Evolutionary conservation across 176 grass and related monocot genomes (phyloP).

Genomic region (Oryza brachyantha): DNA sequence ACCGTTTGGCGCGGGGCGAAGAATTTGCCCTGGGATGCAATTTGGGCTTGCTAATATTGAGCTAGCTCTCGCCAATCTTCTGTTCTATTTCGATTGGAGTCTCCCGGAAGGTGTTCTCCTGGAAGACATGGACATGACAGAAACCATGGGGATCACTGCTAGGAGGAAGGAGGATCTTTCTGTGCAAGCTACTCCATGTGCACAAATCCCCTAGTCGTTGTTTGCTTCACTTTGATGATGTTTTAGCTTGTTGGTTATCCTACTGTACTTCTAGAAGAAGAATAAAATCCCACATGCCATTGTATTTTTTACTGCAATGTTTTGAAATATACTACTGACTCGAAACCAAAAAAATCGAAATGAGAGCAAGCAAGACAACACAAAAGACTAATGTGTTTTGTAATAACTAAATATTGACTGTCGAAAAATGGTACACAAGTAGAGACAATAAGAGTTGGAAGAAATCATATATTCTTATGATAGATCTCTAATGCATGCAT

Average conservation of each 20-base stretch:
- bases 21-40: background rate
- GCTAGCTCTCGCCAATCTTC: background rate
- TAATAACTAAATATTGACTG: too few relatives aligned
- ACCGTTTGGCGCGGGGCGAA: background rate
- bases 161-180: background rate
- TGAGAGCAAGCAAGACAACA: too few relatives aligned
- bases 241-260: background rate
- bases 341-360: too few relatives aligned
- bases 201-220: background rate
- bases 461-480: too few relatives aligned
- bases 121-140: background rate
- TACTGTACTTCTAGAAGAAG: background rate
- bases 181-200: background rate
- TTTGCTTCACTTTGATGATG: background rate
- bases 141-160: background rate
- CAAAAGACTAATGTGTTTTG: too few relatives aligned
- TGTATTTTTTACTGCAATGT: too few relatives aligned
- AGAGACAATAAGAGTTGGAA: too few relatives aligned
- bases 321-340: too few relatives aligned
- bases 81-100: background rate
- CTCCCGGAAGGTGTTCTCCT: background rate
- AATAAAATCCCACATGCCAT: background rate
- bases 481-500: too few relatives aligned
- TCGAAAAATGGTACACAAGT: too few relatives aligned
- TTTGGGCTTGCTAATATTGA: background rate